Conservation (phyloP, 805 yeast genomes). For the Blastobotrys attinorum region DNA sequence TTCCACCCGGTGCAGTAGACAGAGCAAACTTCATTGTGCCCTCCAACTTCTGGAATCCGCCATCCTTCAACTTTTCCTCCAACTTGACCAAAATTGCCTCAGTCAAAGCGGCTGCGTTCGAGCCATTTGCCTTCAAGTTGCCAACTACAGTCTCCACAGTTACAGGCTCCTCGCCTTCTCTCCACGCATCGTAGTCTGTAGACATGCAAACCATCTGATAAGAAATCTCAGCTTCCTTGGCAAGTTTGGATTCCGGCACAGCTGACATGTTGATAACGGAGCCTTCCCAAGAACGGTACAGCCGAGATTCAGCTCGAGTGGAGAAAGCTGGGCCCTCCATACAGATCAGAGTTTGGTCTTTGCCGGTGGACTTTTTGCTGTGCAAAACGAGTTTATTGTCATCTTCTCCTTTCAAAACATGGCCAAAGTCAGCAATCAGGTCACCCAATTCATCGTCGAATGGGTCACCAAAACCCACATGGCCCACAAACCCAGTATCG, state of each 20-base stretch:
- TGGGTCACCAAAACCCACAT: slow-evolving; percentile 96
- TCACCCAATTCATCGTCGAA: slow-evolving; percentile 70
- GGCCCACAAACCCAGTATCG: slow-evolving; percentile 91
- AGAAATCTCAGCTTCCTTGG: slow-evolving; percentile 93
- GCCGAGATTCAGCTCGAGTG: slow-evolving; percentile 89
- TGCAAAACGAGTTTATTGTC: slow-evolving; percentile 47
- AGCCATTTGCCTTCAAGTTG: slow-evolving; percentile 77
- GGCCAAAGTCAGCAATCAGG: slow-evolving; percentile 52
- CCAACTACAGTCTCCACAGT: slow-evolving; percentile 97
- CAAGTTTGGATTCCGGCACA: slow-evolving; percentile 94
- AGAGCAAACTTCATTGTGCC: slow-evolving; percentile 79
- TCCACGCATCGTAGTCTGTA: slow-evolving; percentile 99
- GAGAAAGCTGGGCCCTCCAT: slow-evolving; percentile 99
- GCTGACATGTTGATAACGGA: slow-evolving; percentile 95
- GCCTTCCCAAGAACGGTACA: slow-evolving; percentile 86
- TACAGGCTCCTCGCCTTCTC: slow-evolving; percentile 89
- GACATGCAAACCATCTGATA: slow-evolving; percentile 99
- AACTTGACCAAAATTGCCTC: slow-evolving; percentile 58
- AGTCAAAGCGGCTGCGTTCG: slow-evolving; percentile 76
- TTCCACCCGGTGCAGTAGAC: slow-evolving; percentile 66
- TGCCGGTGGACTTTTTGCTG: slow-evolving; percentile 55
- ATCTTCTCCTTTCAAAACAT: slow-evolving; percentile 47
- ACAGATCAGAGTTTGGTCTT: slow-evolving; percentile 79
- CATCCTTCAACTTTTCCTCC: slow-evolving; percentile 46
- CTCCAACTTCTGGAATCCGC: slow-evolving; percentile 60